These are phyloP conservation scores for Nakazawaea populi DNA, from an alignment of 805 yeast species.

Conservation along the genomic window DNA sequence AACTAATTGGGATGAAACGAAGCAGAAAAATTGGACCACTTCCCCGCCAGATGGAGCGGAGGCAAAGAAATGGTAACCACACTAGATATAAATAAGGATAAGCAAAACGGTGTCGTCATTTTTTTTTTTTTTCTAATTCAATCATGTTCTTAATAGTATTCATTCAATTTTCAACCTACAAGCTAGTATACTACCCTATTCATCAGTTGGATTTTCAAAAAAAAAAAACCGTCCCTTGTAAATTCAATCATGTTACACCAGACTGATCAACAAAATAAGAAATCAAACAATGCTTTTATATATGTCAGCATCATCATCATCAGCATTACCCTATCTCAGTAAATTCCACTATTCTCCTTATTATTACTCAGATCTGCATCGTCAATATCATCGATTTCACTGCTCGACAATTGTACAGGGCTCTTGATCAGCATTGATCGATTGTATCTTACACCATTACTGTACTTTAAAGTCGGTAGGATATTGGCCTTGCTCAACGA, in stretches of 20 bases:
- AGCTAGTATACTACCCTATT: no score
- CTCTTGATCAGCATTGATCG: neutral
- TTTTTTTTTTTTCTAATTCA: neutral
- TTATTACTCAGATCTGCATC: neutral
- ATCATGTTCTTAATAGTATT: no score
- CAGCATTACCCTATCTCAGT: no score
- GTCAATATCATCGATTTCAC: constrained; percentile 2
- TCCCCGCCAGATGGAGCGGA: constrained; percentile 74
- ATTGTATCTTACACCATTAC: neutral
- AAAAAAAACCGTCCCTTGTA: no score
- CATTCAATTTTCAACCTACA: no score
- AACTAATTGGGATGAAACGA: constrained; percentile 90
- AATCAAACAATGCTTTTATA: no score
- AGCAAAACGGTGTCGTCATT: neutral
- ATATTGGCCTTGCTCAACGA: neutral
- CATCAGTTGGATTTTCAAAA: no score
- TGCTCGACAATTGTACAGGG: constrained; percentile 6
- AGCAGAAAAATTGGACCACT: constrained; percentile 54
- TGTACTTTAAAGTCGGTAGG: constrained; percentile 6
- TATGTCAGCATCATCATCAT: no score
- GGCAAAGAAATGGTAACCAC: constrained; percentile 41
- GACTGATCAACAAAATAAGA: no score
- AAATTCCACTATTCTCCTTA: neutral
- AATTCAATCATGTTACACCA: no score
- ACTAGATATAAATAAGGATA: no score